A percentile compares a stretch with the other conserved stretches of the same genome.
Evolutionary conservation across 495 filamentous ascomycete genomes (phyloP).

Genomic region (Pyrenula massariospora): DNA sequence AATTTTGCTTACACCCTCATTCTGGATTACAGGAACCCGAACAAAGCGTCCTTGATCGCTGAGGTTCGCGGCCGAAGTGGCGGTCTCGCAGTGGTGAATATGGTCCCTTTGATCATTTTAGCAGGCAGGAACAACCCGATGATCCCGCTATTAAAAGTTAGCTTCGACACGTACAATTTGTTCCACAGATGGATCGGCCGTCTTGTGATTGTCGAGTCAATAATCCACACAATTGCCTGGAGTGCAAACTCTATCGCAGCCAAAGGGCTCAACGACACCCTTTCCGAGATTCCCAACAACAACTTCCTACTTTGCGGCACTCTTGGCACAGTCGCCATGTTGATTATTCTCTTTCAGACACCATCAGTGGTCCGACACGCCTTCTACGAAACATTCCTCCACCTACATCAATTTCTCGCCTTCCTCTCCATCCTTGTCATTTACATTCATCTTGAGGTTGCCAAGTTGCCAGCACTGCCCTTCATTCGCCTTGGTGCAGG

Average conservation of each 20-base stretch:
- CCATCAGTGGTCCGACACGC: slow-evolving; percentile 69
- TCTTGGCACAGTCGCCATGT: slow-evolving; percentile 42
- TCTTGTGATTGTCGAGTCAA: slow-evolving; percentile 63
- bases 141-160: slow-evolving; percentile 70
- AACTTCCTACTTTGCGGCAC: slow-evolving; percentile 46
- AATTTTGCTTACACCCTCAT: slow-evolving; percentile 72
- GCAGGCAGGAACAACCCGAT: slow-evolving; percentile 88
- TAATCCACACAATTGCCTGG: slow-evolving; percentile 69
- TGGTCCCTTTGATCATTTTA: slow-evolving; percentile 83
- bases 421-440: slow-evolving; percentile 52
- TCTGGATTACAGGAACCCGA: slow-evolving; percentile 48
- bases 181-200: slow-evolving; percentile 93
- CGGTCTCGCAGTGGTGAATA: slow-evolving; percentile 70
- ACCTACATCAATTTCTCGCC: slow-evolving; percentile 62
- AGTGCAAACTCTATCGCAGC: slow-evolving; percentile 35
- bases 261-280: slow-evolving; percentile 36
- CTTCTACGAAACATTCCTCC: slow-evolving; percentile 81
- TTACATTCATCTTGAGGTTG: slow-evolving; percentile 56
- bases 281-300: slow-evolving; percentile 45
- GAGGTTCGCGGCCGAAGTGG: slow-evolving; percentile 78
- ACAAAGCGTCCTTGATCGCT: slow-evolving; percentile 39
- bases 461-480: slow-evolving; percentile 44
- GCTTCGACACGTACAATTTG: slow-evolving; percentile 94
- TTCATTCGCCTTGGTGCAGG: slow-evolving; percentile 49
- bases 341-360: slow-evolving; percentile 57